Percentiles rank a stretch among this genome's conserved stretches.
These are phyloP conservation scores for Angophora floribunda DNA, from an alignment of 345 rosid genomes.

Conservation along the genomic window DNA sequence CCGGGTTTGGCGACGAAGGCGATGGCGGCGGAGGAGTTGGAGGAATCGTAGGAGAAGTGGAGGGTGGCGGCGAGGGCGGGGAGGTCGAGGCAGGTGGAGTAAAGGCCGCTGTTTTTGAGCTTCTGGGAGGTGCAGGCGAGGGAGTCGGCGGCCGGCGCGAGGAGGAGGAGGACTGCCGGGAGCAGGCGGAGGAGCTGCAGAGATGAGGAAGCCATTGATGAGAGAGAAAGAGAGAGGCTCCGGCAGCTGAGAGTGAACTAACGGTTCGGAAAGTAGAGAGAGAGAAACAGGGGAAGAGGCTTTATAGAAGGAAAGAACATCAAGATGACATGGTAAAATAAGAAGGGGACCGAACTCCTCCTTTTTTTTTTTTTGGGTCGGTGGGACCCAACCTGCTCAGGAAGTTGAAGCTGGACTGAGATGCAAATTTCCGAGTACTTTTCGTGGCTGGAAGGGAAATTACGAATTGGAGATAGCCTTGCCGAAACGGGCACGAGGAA, in stretches of 20 bases:
- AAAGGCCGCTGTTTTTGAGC: conserved; percentile 12
- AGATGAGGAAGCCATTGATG: background rate
- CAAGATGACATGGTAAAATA: background rate
- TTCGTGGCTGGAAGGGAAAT: background rate
- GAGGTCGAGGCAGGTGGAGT: conserved; percentile 36
- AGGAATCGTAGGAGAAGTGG: conserved; percentile 58
- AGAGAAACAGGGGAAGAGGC: no score
- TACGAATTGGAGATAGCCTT: background rate
- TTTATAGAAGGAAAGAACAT: background rate
- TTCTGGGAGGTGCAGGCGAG: conserved; percentile 47
- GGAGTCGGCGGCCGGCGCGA: conserved; percentile 34
- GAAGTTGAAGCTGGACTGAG: background rate
- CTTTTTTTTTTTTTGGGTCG: background rate
- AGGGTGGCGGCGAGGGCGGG: conserved; percentile 40
- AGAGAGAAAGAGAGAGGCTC: background rate
- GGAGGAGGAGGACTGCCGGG: background rate
- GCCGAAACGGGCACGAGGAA: background rate
- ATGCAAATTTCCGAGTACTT: background rate
- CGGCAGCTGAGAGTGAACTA: background rate
- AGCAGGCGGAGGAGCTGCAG: background rate
- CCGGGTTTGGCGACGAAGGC: conserved; percentile 49
- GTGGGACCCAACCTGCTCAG: background rate
- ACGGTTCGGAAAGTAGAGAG: background rate
- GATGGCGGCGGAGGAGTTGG: conserved; percentile 69
- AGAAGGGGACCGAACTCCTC: background rate